A percentile compares a stretch with the other conserved stretches of the same genome.
Conservation (phyloP, 2,329 filamentous ascomycete genomes). For the Mollisia scopiformis region DNA sequence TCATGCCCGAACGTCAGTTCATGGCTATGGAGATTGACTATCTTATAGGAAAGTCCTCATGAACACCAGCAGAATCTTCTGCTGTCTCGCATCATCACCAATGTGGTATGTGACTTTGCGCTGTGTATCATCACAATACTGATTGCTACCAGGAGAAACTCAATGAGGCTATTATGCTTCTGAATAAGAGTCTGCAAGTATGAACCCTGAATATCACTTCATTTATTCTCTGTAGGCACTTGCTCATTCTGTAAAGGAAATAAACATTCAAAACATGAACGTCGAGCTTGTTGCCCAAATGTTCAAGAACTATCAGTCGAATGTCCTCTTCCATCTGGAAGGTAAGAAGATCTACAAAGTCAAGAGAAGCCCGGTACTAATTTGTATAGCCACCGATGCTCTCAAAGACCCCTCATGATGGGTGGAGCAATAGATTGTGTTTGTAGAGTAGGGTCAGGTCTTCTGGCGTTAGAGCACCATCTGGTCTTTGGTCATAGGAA, state of each 20-base stretch:
- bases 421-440: not conserved
- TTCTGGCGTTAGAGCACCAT: constrained; percentile 4
- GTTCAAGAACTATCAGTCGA: constrained; percentile 99
- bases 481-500: not conserved
- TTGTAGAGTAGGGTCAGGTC: not conserved
- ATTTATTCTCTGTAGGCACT: not conserved
- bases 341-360: constrained; percentile 64
- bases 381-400: constrained; percentile 85
- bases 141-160: constrained; percentile 77
- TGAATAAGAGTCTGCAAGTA: constrained; percentile 92
- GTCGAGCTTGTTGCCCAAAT: constrained; percentile 97
- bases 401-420: constrained; percentile 73
- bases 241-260: constrained; percentile 63
- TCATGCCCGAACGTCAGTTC: not conserved
- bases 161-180: constrained; percentile 88
- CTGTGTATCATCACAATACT: constrained; percentile 8
- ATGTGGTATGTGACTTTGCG: constrained; percentile 72
- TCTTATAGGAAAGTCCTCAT: constrained; percentile 84
- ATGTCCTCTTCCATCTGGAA: constrained; percentile 95
- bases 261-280: constrained; percentile 99
- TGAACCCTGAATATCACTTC: constrained; percentile 6
- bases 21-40: not conserved
- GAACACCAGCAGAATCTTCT: constrained; percentile 96
- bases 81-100: constrained; percentile 93
- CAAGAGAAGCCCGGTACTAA: too few relatives aligned